Conservation (phyloP, 108 stramenopile genomes). For the Pseudonitzschia delicatissima region DNA sequence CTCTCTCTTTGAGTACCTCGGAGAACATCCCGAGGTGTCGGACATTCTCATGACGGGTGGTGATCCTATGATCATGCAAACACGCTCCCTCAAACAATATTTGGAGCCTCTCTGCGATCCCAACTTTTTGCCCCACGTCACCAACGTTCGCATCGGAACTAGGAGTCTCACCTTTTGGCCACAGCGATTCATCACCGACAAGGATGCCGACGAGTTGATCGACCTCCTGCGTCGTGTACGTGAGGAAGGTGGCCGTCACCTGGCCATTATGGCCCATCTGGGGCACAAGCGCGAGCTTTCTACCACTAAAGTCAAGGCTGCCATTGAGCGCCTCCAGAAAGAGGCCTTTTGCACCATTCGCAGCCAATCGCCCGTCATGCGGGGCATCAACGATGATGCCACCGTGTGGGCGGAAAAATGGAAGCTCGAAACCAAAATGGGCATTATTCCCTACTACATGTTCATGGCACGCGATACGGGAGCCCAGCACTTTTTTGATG, state of each 20-base stretch:
- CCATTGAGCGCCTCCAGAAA: conserved; percentile 46
- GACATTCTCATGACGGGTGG: conserved; percentile 69
- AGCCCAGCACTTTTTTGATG: conserved; percentile 55
- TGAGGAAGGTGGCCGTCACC: conserved; percentile 48
- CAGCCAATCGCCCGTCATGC: conserved; percentile 59
- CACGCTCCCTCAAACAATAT: conserved; percentile 43
- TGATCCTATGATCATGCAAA: conserved; percentile 66
- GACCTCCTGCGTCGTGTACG: conserved; percentile 40
- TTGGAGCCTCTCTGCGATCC: conserved; percentile 52
- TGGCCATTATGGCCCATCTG: conserved; percentile 63
- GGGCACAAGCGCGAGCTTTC: conserved; percentile 45
- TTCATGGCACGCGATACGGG: conserved; percentile 68
- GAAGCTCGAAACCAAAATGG: conserved; percentile 48
- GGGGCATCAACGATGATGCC: conserved; percentile 57
- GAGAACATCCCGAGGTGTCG: conserved; percentile 40
- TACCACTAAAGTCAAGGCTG: conserved; percentile 36
- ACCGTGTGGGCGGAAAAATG: conserved; percentile 59
- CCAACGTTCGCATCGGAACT: conserved; percentile 61
- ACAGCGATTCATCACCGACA: conserved; percentile 56
- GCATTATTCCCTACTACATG: conserved; percentile 68
- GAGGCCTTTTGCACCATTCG: conserved; percentile 54
- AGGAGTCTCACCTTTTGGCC: conserved; percentile 60
- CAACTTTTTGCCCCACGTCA: conserved; percentile 49
- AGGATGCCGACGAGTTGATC: conserved; percentile 56
- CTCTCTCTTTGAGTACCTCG: conserved; percentile 46